A percentile compares a stretch with the other conserved stretches of the same genome.
Evolutionary conservation across 106 monocot species (phyloP).

Genomic region (Alisma plantagoaquatica): DNA sequence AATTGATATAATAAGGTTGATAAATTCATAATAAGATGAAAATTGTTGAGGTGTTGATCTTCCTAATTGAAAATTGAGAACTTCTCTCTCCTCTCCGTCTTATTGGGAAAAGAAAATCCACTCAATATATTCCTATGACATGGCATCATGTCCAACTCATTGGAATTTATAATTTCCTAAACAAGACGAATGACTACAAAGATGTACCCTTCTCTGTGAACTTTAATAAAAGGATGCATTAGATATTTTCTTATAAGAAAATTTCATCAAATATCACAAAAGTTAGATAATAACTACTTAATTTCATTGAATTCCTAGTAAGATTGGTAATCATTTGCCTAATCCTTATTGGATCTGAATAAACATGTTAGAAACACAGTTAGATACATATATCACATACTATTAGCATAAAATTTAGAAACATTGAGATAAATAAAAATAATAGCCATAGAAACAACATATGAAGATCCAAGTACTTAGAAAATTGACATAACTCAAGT

Average conservation of each 20-base stretch:
- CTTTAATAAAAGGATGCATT: slow-evolving; percentile 20
- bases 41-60: slow-evolving; percentile 12
- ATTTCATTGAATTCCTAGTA: slow-evolving; percentile 93
- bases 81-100: slow-evolving; percentile 52
- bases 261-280: not conserved
- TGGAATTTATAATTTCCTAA: slow-evolving; percentile 53
- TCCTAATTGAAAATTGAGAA: slow-evolving; percentile 46
- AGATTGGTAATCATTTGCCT: slow-evolving; percentile 98
- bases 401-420: slow-evolving; percentile 11
- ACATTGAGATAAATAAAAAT: not conserved
- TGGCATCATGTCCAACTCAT: slow-evolving; percentile 33
- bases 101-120: slow-evolving; percentile 55
- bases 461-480: slow-evolving; percentile 9
- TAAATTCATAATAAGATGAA: slow-evolving; percentile 34
- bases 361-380: slow-evolving; percentile 67
- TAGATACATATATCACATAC: slow-evolving; percentile 87
- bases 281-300: slow-evolving; percentile 17
- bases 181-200: slow-evolving; percentile 76
- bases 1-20: slow-evolving; percentile 82
- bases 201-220: slow-evolving; percentile 97
- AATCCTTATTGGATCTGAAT: slow-evolving; percentile 77
- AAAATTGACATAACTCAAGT: slow-evolving; percentile 56
- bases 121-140: slow-evolving; percentile 48
- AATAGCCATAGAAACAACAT: not conserved
- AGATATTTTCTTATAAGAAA: not conserved